Percentiles rank a stretch among this genome's conserved stretches.
Conservation (phyloP, 2,329 filamentous ascomycete genomes). For the Fusarium sp. region DNA sequence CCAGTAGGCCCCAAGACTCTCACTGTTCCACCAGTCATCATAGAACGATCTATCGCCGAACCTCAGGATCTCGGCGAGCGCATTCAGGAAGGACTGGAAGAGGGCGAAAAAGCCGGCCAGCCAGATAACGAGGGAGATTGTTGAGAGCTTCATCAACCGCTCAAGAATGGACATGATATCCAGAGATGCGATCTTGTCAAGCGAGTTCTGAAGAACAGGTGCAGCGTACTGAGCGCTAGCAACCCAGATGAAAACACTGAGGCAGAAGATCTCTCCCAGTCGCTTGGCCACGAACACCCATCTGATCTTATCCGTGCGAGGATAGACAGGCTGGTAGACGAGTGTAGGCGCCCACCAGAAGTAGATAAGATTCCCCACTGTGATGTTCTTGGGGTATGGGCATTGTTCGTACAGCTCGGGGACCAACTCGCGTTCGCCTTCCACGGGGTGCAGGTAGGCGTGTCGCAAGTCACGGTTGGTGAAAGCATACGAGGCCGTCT, state of each 20-base stretch:
- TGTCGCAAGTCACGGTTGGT: conserved; percentile 96
- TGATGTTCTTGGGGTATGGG: conserved; percentile 93
- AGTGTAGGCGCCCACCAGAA: conserved; percentile 99
- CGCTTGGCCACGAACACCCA: conserved; percentile 92
- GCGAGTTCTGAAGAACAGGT: conserved; percentile 88
- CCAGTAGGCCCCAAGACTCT: conserved; percentile 90
- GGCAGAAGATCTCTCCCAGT: conserved; percentile 78
- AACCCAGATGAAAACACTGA: conserved; percentile 95
- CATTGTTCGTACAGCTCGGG: conserved; percentile 86
- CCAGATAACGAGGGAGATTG: conserved; percentile 96
- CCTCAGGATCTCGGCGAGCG: conserved; percentile 86
- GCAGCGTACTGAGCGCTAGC: conserved; percentile 94
- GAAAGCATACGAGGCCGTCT: conserved; percentile 94
- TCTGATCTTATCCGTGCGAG: conserved; percentile 82
- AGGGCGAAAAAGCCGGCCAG: conserved; percentile 96
- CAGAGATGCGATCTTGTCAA: conserved; percentile 86
- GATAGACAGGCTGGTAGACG: conserved; percentile 97
- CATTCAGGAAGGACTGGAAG: conserved; percentile 94
- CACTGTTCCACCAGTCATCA: conserved; percentile 97
- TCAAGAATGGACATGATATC: conserved; percentile 87
- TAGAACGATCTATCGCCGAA: conserved; percentile 98
- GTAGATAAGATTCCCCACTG: conserved; percentile 86
- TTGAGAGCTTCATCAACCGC: conserved; percentile 92
- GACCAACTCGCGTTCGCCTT: conserved; percentile 75
- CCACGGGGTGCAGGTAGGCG: conserved; percentile 82